Percentiles rank a stretch among this genome's conserved stretches.
These are phyloP conservation scores for Emmonsia crescens DNA, from an alignment of 2,329 filamentous ascomycete species.

Conservation along the genomic window DNA sequence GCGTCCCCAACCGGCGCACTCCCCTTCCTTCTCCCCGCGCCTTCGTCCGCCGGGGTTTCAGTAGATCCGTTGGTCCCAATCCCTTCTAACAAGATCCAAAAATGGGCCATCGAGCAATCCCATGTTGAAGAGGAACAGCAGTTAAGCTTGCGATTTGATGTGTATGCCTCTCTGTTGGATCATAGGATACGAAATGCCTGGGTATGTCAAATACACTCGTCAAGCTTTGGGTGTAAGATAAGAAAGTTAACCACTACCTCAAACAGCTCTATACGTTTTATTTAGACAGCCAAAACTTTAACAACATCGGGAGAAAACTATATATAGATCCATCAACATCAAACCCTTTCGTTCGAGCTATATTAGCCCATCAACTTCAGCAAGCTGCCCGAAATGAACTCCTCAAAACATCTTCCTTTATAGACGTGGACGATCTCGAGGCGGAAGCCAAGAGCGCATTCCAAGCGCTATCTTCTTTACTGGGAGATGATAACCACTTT, in stretches of 20 bases:
- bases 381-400: constrained; percentile 65
- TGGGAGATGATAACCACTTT: constrained; percentile 52
- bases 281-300: constrained; percentile 56
- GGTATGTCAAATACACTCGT: constrained; percentile 40
- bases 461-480: constrained; percentile 47
- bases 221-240: background rate
- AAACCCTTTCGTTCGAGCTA: constrained; percentile 50
- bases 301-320: constrained; percentile 53
- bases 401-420: constrained; percentile 45
- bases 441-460: constrained; percentile 53
- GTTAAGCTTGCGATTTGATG: constrained; percentile 42
- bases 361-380: constrained; percentile 57
- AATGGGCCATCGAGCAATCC: constrained; percentile 51
- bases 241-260: background rate
- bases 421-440: constrained; percentile 48
- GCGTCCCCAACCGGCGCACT: constrained; percentile 81
- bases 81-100: constrained; percentile 54
- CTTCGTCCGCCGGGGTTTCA: constrained; percentile 18
- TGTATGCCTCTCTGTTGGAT: constrained; percentile 69
- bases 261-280: constrained; percentile 68
- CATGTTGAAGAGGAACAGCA: constrained; percentile 38
- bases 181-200: constrained; percentile 73
- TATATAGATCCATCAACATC: constrained; percentile 57
- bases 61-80: constrained; percentile 39
- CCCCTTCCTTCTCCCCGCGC: constrained; percentile 65